Conservation (phyloP, 2,329 filamentous ascomycete species). For the Clonostachys byssicola region DNA sequence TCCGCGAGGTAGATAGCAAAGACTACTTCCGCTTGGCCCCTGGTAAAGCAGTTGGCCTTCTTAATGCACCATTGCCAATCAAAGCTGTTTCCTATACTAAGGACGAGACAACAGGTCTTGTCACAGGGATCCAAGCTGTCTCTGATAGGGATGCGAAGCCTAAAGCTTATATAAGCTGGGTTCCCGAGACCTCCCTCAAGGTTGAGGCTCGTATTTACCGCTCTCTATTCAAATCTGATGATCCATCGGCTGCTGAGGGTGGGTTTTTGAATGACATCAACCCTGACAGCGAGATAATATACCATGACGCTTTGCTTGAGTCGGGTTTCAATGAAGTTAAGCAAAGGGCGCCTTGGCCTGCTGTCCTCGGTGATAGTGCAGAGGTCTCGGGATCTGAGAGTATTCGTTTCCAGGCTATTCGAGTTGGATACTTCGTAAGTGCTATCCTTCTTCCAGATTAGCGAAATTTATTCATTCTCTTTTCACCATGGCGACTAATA, state of each 20-base stretch:
- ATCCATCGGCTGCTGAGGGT: slow-evolving; percentile 71
- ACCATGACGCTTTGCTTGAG: slow-evolving; percentile 74
- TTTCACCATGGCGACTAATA: no score
- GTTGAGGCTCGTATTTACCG: slow-evolving; percentile 78
- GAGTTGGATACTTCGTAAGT: slow-evolving; percentile 77
- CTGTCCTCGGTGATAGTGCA: slow-evolving; percentile 66
- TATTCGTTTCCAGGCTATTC: slow-evolving; percentile 87
- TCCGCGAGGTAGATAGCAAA: slow-evolving; percentile 68
- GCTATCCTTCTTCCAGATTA: neutral
- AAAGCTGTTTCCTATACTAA: slow-evolving; percentile 67
- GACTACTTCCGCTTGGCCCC: slow-evolving; percentile 80
- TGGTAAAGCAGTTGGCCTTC: slow-evolving; percentile 70
- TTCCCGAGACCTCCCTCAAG: slow-evolving; percentile 61
- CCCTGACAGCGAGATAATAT: slow-evolving; percentile 78
- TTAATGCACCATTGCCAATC: slow-evolving; percentile 69
- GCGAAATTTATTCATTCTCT: no score
- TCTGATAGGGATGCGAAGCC: slow-evolving; percentile 71
- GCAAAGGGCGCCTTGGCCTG: slow-evolving; percentile 74
- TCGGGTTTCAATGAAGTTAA: slow-evolving; percentile 76
- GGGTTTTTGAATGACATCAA: slow-evolving; percentile 85
- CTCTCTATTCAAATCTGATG: slow-evolving; percentile 79
- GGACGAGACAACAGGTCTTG: slow-evolving; percentile 57
- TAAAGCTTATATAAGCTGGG: slow-evolving; percentile 91
- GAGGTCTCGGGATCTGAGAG: slow-evolving; percentile 63
- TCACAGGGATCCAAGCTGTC: slow-evolving; percentile 58